Evolutionary conservation across 2,329 filamentous ascomycete species (phyloP), one percentile per base, ranked within the genome.

Genomic region (Coleophoma eucalyptorum): DNA sequence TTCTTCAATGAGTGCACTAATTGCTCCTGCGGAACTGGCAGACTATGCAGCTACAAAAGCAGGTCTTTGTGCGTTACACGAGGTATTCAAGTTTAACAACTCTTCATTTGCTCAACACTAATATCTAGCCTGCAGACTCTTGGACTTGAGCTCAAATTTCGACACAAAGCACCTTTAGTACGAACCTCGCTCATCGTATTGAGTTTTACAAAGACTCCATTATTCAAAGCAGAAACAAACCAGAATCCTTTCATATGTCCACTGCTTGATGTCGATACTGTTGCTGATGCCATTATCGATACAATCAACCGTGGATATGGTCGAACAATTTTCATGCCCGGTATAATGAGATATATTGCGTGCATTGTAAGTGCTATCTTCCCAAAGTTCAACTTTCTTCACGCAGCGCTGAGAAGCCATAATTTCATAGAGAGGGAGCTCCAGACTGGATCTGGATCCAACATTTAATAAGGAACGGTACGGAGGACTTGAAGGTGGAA

Each of bases 31-130:
- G 15, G 58, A 57, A 3, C 41, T 62, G 15, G 60, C 59, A 4
- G 60, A 62, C 43, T 62, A 62, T 34, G 49, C 54, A 5, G 59
- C 56, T 2, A 62, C 60, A 1, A 63, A 63, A 50, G 57, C 60
- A 1, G 60, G 59, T n/a, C 43, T 62, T 44, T 48, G 61, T 42
- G 58, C 56, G 4, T 58, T 62, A 31, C 55, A 61, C 35, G 60
- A 61, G 43, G 43, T 45, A 45, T n/a, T 11, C 16, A 19, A 4
- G 20, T 19, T 5, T 32, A 45, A 26, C 31, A 8, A 10, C 21
- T 45, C 16, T 8, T 26, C 12, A 4, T 19, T 11, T 19, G 5
- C 11, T 19, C 31, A 2, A 4, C 16, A 6, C 43, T 45, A 20
- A 45, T 26, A 10, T 4, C 5, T 13, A 52, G 55, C 55, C 41